Evolutionary conservation across 2,329 filamentous ascomycete genomes (phyloP), one percentile per base, ranked within the genome.

Genomic region (Leptographium procerum): DNA sequence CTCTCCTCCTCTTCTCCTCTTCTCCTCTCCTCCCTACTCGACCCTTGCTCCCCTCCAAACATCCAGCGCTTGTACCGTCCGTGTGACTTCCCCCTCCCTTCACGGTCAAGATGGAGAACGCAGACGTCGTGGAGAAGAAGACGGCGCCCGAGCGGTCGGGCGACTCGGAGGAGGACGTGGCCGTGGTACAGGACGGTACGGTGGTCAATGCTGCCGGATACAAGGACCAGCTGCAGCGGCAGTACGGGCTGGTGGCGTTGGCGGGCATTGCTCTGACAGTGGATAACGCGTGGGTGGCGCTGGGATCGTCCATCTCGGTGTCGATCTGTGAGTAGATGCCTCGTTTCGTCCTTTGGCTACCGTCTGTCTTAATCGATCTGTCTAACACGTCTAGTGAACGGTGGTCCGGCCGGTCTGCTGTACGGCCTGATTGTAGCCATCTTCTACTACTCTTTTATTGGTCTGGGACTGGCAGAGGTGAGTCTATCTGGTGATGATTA

Each of bases 131-230:
- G 40, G 22, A 43, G 33, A 57, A 61, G 47, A 60, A 60, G 33
- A 24, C 40, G 52, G 48, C 50, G 13, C 29, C 57, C n/a, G 64
- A 63, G 59, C 58, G 59, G 3, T 51, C 11, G 13, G 60, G 57
- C 45, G 33, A 45, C 10, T 31, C 55, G 6, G 68, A 69, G 50
- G 62, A 70, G 48, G 69, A 74, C 55, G 71, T 72, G 16, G 67
- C 65, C 33, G 69, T 66, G 10, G 63, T 72, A 28, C 66, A 70
- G 47, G 64, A 68, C 48, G 75, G 76, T 13, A 69, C 75, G 34
- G 66, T 75, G n/a, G 68, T 86, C 66, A 87, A 87, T 65, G 82
- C 81, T 1, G 83, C 83, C 2, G 83, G 84, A 7, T 82, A 86
- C 68, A 74, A 72, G 61, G 83, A 86, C 67, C 82, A 86, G 67